These are phyloP conservation scores for Termitomyces sp. DNA, from an alignment of 768 basidiomycete genomes.

Conservation along the genomic window DNA sequence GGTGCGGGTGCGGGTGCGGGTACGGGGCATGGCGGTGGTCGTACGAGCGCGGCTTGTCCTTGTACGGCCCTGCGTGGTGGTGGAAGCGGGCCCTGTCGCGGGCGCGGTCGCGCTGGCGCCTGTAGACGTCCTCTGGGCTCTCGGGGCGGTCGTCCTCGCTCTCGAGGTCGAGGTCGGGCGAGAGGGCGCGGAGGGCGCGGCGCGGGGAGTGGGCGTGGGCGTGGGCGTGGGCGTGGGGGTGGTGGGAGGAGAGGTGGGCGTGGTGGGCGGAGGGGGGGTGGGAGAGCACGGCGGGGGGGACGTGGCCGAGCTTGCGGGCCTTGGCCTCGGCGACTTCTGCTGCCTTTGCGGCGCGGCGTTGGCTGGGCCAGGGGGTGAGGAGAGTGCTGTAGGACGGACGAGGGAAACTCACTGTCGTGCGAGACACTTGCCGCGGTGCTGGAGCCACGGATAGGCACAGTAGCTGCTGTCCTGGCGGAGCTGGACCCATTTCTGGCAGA, in stretches of 20 bases:
- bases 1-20: neutral
- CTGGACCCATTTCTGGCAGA: constrained; percentile 83
- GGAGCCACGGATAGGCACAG: constrained; percentile 48
- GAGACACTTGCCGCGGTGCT: constrained; percentile 20
- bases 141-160: neutral
- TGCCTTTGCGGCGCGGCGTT: constrained; percentile 51
- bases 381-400: too few relatives aligned
- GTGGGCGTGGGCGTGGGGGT: neutral
- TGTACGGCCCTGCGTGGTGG: too few relatives aligned
- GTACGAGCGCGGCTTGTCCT: neutral
- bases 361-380: constrained; percentile 26
- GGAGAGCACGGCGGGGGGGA: neutral
- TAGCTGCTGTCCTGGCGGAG: constrained; percentile 72
- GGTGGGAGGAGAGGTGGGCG: neutral
- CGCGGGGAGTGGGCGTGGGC: neutral
- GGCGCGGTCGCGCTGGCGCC: neutral
- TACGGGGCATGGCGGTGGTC: neutral
- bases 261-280: neutral
- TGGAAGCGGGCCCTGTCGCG: neutral
- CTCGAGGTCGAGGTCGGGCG: neutral
- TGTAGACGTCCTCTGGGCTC: neutral
- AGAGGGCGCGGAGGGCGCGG: neutral
- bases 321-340: constrained; percentile 46
- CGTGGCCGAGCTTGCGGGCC: constrained; percentile 18
- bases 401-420: constrained; percentile 52